Base-by-base conservation (phyloP, 2,329 filamentous ascomycete species). In the Alternaria sp. region DNA sequence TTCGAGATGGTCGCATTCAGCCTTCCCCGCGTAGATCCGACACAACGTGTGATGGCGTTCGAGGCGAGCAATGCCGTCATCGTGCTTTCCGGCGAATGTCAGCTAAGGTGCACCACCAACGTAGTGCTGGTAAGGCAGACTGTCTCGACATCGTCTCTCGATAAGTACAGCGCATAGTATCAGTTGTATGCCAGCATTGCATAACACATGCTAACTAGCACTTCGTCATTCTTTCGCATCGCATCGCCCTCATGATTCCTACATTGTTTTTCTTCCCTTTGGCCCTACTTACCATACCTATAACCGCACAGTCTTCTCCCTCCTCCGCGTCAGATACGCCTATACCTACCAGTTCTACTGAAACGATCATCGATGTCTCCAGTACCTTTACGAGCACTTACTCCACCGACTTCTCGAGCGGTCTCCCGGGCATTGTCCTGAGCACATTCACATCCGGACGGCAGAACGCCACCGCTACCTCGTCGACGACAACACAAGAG, bases 1-100 rank as follows among this genome's bases (percentile, higher is more conserved):
- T 60, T 51, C 56, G 56, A 52, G 46, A 52, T 57, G 59, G 57
- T 43, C 45, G 30, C 45, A n/a, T 50, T 44, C 36, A 66, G 61
- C 54, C 21, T 59, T 47, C 62, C 62, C 63, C 62, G 55, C 52
- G 44, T 46, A 56, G 54, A 71, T 68, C 69, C 62, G 67, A 61
- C 59, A 57, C 47, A 60, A 66, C 62, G 67, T 62, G 62, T 69
- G 44, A 45, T 23, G 44, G 51, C 46, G 49, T n/a, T 52, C 15
- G 30, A 17, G 28, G 49, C 32, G 21, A 51, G 56, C 23, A 40
- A 64, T 68, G 65, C 64, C 65, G 68, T 69, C 70, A 71, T 71
- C 55, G 69, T 54, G 45, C 62, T 47, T 70, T 62, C 64, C 56
- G 49, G 9, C 21, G 25, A 54, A 10, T 46, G 47, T 19, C n/a